Evolutionary conservation across 1,139 yeast genomes (phyloP).

Genomic region (Spencermartinsiella ligniputridi): DNA sequence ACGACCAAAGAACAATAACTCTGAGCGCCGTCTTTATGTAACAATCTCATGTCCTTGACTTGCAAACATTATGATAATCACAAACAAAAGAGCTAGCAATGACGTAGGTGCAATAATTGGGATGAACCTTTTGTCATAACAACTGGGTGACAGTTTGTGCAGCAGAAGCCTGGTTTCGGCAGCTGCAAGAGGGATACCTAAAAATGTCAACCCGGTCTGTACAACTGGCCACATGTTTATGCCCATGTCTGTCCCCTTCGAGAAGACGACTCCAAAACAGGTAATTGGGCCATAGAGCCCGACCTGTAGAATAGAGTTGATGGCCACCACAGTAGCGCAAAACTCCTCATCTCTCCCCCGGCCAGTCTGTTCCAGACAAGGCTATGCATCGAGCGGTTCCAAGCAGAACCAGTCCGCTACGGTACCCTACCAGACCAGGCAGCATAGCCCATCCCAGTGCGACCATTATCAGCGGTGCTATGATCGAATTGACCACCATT

Average conservation of each 20-base stretch:
- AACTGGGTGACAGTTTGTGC: slow-evolving; percentile 30
- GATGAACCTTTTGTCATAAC: slow-evolving; percentile 36
- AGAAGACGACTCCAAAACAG: slow-evolving; percentile 36
- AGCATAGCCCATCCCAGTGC: slow-evolving; percentile 54
- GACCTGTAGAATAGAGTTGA: slow-evolving; percentile 51
- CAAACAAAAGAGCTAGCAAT: slow-evolving; percentile 49
- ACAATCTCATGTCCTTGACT: slow-evolving; percentile 50
- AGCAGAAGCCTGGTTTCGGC: slow-evolving; percentile 43
- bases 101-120: slow-evolving; percentile 48
- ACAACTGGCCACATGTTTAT: slow-evolving; percentile 44
- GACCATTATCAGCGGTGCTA: slow-evolving; percentile 53
- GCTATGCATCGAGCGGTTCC: slow-evolving; percentile 62
- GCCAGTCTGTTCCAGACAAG: slow-evolving; percentile 58
- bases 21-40: slow-evolving; percentile 47
- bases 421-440: slow-evolving; percentile 46
- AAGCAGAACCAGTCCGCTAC: slow-evolving; percentile 54
- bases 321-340: slow-evolving; percentile 51
- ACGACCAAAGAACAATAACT: slow-evolving; percentile 46
- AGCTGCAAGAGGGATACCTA: slow-evolving; percentile 51
- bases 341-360: slow-evolving; percentile 47
- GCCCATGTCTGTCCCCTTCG: slow-evolving; percentile 18
- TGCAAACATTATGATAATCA: slow-evolving; percentile 51
- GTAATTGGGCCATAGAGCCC: slow-evolving; percentile 54
- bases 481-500: slow-evolving; percentile 49
- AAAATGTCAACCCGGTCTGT: slow-evolving; percentile 48